Conservation (phyloP, 306 rosid species). For the Myrica gale region DNA sequence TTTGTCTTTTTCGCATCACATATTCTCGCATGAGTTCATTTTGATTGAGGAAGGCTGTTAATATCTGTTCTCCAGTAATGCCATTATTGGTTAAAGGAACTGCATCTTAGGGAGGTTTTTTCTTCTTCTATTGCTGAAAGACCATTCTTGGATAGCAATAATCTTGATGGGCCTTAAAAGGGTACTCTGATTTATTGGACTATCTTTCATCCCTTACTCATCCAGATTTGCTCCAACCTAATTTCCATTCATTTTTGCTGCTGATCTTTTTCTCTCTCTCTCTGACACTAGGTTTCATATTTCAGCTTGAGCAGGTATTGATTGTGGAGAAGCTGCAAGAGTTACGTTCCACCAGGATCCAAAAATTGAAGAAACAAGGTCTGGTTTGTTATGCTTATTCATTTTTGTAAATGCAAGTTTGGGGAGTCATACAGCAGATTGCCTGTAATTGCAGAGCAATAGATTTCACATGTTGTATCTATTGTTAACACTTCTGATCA, state of each 20-base stretch:
- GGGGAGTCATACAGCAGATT: not conserved
- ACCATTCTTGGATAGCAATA: not conserved
- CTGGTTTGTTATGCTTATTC: not conserved
- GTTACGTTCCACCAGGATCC: conserved; percentile 75
- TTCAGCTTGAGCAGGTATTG: conserved; percentile 76
- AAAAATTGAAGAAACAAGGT: conserved; percentile 90
- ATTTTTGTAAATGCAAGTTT: not conserved
- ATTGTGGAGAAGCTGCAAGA: conserved; percentile 88
- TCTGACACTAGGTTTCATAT: conserved; percentile 18
- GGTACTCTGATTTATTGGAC: not conserved
- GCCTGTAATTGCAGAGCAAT: not conserved
- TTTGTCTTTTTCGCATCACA: not conserved
- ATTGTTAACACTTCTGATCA: too few species aligned
- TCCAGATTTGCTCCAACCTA: not conserved
- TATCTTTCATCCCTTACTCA: not conserved
- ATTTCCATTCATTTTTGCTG: not conserved
- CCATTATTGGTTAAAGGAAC: not conserved
- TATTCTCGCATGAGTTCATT: not conserved
- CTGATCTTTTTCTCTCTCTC: not conserved
- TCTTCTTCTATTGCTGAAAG: too few species aligned
- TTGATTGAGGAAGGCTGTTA: not conserved
- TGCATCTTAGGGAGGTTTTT: too few species aligned
- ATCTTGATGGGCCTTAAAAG: not conserved
- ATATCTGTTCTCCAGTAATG: not conserved
- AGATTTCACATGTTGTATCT: not conserved